A percentile compares a stretch with the other conserved stretches of the same genome.
These are phyloP conservation scores for Metschnikowia cerradonensis DNA, from an alignment of 805 yeast genomes.

Conservation along the genomic window DNA sequence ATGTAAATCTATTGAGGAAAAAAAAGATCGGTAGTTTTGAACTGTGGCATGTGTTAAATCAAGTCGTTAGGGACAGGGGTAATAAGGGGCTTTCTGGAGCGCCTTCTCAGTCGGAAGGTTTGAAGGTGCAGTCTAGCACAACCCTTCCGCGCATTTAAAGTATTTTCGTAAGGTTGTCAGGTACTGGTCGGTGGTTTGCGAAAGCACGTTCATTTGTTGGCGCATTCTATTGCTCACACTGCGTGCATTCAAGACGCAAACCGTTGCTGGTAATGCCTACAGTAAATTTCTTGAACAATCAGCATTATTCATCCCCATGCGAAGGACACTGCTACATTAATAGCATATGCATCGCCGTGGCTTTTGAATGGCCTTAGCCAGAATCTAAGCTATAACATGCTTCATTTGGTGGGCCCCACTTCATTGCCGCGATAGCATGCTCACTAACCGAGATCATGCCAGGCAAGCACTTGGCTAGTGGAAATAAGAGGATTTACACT, in stretches of 20 bases:
- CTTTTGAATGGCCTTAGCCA: too few relatives aligned
- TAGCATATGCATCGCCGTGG: too few relatives aligned
- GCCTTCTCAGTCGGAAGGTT: background rate
- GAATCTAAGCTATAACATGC: too few relatives aligned
- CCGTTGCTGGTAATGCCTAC: background rate
- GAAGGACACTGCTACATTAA: too few relatives aligned
- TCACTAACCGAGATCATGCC: background rate
- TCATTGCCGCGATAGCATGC: background rate
- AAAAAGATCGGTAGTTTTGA: background rate
- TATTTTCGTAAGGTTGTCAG: background rate
- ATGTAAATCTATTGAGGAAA: background rate
- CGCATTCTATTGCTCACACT: background rate
- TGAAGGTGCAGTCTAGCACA: background rate
- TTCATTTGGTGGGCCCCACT: background rate
- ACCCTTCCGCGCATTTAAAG: background rate
- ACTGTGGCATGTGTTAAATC: background rate
- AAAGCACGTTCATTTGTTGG: background rate
- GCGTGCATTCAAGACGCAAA: slow-evolving; percentile 1
- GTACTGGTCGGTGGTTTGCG: background rate
- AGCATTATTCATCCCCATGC: background rate
- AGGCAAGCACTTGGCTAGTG: background rate
- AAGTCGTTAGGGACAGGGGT: background rate
- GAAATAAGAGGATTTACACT: background rate
- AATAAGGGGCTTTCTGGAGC: background rate
- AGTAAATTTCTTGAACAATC: background rate